Conservation (phyloP, 2,329 filamentous ascomycete genomes). For the Hypoxylon sp. region DNA sequence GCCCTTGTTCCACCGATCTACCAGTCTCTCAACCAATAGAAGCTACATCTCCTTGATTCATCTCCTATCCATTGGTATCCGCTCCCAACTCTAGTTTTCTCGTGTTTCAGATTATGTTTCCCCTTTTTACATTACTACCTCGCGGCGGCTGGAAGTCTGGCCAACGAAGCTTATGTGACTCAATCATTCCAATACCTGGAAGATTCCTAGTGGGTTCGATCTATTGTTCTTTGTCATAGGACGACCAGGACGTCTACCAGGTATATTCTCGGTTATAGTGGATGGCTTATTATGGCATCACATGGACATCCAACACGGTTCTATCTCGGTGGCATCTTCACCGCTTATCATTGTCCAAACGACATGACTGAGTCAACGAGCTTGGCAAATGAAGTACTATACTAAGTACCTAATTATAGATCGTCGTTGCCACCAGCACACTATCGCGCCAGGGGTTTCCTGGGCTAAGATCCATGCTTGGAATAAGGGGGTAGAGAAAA, state of each 20-base stretch:
- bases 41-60: background rate
- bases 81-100: slow-evolving; percentile 4
- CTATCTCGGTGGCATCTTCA: background rate
- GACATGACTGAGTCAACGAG: background rate
- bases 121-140: slow-evolving; percentile 11
- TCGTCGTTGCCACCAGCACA: too few species aligned
- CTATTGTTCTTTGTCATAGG: too few species aligned
- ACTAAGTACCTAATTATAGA: too few species aligned
- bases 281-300: background rate
- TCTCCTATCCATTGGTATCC: too few species aligned
- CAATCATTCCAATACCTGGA: slow-evolving; percentile 1
- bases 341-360: background rate
- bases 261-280: too few species aligned
- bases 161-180: background rate
- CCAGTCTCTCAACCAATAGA: slow-evolving; percentile 24
- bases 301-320: background rate
- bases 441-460: too few species aligned
- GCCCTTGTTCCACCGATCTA: slow-evolving; percentile 10
- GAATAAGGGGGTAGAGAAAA: too few species aligned
- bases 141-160: slow-evolving; percentile 3
- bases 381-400: too few species aligned
- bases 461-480: background rate
- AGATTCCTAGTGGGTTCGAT: slow-evolving; percentile 5
- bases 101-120: slow-evolving; percentile 19
- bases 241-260: too few species aligned